Conservation (phyloP, 805 yeast genomes). For the Kockiozyma suomiensis region DNA sequence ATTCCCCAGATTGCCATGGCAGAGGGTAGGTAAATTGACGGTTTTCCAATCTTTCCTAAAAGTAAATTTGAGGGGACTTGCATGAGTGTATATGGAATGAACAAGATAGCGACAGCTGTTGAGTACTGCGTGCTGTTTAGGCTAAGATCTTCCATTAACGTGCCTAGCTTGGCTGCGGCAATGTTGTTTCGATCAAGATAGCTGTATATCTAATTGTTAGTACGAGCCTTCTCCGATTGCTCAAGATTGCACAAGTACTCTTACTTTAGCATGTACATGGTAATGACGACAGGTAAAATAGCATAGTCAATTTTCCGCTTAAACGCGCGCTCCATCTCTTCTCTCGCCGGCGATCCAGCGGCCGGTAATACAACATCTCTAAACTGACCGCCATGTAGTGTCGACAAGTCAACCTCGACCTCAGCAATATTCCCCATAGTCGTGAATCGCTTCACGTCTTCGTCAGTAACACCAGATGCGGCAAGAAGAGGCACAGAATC, state of each 20-base stretch:
- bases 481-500: not conserved
- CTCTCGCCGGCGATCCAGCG: constrained; percentile 48
- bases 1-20: constrained; percentile 55
- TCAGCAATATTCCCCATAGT: not conserved
- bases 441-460: constrained; percentile 3
- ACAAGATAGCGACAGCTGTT: constrained; percentile 53
- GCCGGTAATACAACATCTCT: constrained; percentile 35
- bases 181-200: constrained; percentile 54
- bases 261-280: constrained; percentile 53
- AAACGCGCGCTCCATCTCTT: constrained; percentile 46
- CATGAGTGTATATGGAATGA: constrained; percentile 53
- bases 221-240: not conserved
- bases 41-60: constrained; percentile 52
- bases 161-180: constrained; percentile 51
- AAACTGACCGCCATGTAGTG: constrained; percentile 27
- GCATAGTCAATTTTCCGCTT: constrained; percentile 53
- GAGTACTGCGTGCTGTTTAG: constrained; percentile 48
- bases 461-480: not conserved
- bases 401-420: constrained; percentile 16
- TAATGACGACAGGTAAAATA: constrained; percentile 54
- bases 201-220: constrained; percentile 27
- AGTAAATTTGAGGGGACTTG: constrained; percentile 56
- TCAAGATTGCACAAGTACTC: not conserved
- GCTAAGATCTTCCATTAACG: constrained; percentile 47
- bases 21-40: constrained; percentile 53